These are phyloP conservation scores for Epichloe baconii DNA, from an alignment of 2,329 filamentous ascomycete species.

Conservation along the genomic window DNA sequence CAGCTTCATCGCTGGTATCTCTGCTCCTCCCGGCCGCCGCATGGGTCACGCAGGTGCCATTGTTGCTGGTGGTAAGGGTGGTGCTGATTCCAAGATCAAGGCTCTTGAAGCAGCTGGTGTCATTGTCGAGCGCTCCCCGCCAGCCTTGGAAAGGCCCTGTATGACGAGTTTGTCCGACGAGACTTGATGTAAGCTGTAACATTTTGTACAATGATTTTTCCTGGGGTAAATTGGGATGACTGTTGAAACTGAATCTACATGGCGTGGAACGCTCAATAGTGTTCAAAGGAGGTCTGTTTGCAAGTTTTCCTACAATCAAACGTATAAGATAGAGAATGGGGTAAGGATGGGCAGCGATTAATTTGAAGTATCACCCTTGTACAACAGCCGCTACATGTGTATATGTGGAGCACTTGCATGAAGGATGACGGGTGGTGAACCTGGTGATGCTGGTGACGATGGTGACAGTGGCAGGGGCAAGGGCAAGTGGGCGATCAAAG, in stretches of 20 bases:
- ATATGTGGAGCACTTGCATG: too few species aligned
- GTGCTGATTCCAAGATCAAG: conserved; percentile 94
- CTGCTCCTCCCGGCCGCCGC: conserved; percentile 84
- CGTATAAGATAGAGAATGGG: conserved; percentile 23
- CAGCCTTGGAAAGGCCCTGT: conserved; percentile 80
- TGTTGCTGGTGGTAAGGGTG: conserved; percentile 93
- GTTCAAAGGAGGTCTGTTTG: conserved; percentile 10
- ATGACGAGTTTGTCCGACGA: conserved; percentile 89
- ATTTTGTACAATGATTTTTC: conserved; percentile 3
- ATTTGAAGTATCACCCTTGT: neutral
- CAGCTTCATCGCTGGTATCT: conserved; percentile 97
- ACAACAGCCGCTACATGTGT: neutral
- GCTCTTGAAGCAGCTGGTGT: conserved; percentile 84
- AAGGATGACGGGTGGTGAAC: too few species aligned
- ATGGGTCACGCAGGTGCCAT: conserved; percentile 99
- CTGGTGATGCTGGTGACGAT: too few species aligned
- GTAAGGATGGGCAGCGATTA: conserved; percentile 2
- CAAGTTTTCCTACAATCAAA: conserved; percentile 17
- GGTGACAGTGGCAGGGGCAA: too few species aligned
- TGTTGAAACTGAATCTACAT: conserved; percentile 7
- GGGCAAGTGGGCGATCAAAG: too few species aligned
- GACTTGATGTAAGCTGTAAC: conserved; percentile 64
- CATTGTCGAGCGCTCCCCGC: conserved; percentile 90
- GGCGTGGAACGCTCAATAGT: conserved; percentile 13
- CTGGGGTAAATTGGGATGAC: neutral